These are phyloP conservation scores for Daldinia sp. DNA, from an alignment of 2,329 filamentous ascomycete species.

Conservation along the genomic window DNA sequence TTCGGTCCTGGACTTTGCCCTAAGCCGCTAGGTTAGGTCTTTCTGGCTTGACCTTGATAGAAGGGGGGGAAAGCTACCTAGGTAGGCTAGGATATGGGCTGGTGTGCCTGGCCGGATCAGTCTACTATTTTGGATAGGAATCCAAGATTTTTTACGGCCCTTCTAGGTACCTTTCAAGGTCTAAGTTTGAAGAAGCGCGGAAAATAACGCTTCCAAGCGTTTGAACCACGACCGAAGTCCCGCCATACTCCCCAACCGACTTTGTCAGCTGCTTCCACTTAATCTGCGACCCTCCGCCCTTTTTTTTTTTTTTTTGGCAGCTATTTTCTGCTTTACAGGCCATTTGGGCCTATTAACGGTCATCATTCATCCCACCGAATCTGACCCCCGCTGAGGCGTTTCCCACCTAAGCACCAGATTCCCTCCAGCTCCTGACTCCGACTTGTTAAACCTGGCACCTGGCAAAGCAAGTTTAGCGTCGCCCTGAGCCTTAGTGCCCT, in stretches of 20 bases:
- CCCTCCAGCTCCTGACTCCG: constrained; percentile 1
- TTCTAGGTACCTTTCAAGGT: constrained; percentile 6
- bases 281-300: background rate
- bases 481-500: background rate
- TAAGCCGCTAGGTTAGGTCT: background rate
- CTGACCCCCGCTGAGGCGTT: background rate
- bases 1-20: background rate
- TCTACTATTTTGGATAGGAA: constrained; percentile 26
- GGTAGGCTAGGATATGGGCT: constrained; percentile 29
- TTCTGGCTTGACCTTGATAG: constrained; percentile 4
- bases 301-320: too few relatives aligned
- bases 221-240: constrained; percentile 28
- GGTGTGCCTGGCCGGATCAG: constrained; percentile 28
- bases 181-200: constrained; percentile 14
- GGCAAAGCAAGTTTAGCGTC: background rate
- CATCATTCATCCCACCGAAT: constrained; percentile 1
- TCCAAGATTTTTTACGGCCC: constrained; percentile 4
- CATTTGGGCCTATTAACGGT: background rate
- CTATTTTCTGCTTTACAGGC: background rate
- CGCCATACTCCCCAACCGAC: constrained; percentile 26
- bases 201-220: constrained; percentile 28
- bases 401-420: background rate
- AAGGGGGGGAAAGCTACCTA: background rate
- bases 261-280: constrained; percentile 9
- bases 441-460: background rate